Evolutionary conservation across 805 yeast genomes (phyloP).

Genomic region (Saccharomycopsis lassenensis): DNA sequence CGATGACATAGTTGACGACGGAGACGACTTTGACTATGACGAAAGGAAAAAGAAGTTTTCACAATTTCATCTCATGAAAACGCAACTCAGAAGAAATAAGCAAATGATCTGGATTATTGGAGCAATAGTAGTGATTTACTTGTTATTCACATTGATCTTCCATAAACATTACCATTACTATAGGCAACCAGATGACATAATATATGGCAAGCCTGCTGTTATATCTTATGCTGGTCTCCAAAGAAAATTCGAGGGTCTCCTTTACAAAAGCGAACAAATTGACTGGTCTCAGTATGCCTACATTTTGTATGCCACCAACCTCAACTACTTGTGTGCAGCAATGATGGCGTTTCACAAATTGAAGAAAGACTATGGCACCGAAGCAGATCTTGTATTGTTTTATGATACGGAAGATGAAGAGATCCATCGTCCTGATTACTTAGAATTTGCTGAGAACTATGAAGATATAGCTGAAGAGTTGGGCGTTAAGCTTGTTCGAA

Average conservation of each 20-base stretch:
- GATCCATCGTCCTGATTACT: conserved; percentile 18
- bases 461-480: conserved; percentile 15
- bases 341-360: conserved; percentile 36
- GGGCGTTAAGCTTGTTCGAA: conserved; percentile 22
- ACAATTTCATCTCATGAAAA: background rate
- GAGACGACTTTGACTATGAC: conserved; percentile 12
- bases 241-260: background rate
- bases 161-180: conserved; percentile 9
- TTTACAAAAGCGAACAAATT: conserved; percentile 19
- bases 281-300: conserved; percentile 42
- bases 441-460: conserved; percentile 15
- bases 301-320: conserved; percentile 48
- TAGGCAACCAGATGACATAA: conserved; percentile 1
- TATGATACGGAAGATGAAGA: conserved; percentile 14
- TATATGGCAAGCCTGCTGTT: conserved; percentile 1
- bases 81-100: background rate
- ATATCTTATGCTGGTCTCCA: conserved; percentile 4
- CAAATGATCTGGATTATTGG: background rate
- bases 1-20: conserved; percentile 5
- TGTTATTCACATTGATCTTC: background rate
- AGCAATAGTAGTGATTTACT: background rate
- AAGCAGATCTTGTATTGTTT: conserved; percentile 38
- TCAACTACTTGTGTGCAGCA: conserved; percentile 40
- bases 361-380: conserved; percentile 26
- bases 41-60: conserved; percentile 5